Conservation (phyloP, 73 alveolate genomes). For the Tetrahymena borealis region DNA sequence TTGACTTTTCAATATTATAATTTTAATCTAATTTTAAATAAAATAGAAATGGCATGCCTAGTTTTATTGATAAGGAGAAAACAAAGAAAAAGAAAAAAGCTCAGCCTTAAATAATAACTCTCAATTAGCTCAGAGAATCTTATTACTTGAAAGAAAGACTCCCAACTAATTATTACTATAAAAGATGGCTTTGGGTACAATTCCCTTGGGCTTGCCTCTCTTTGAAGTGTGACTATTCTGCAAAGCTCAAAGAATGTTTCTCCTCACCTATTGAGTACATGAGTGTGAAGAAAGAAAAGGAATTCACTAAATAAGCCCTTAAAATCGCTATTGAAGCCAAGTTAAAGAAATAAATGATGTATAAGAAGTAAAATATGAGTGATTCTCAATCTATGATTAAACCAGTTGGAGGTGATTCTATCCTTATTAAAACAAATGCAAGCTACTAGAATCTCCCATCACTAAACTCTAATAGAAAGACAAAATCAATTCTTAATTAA, state of each 20-base stretch:
- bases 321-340: slow-evolving; percentile 60
- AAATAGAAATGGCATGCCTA: neutral
- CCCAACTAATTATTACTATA: slow-evolving; percentile 54
- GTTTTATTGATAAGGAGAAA: neutral
- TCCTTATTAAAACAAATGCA: slow-evolving; percentile 10
- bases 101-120: neutral
- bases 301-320: slow-evolving; percentile 50
- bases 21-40: neutral
- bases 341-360: slow-evolving; percentile 50
- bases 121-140: neutral
- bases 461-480: neutral
- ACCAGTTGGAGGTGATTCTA: slow-evolving; percentile 6
- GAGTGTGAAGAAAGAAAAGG: slow-evolving; percentile 59
- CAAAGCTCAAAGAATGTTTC: slow-evolving; percentile 49
- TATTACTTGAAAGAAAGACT: slow-evolving; percentile 15
- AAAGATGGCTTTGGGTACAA: slow-evolving; percentile 72
- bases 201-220: slow-evolving; percentile 63
- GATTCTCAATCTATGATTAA: slow-evolving; percentile 5
- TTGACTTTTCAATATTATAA: neutral
- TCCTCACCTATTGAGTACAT: slow-evolving; percentile 49
- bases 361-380: slow-evolving; percentile 7
- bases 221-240: slow-evolving; percentile 52
- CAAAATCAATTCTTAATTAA: slow-evolving; percentile 5
- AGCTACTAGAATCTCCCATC: neutral
- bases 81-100: neutral